phyloP scores from a whole-genome alignment of 2,329 filamentous ascomycete species.

The Huntiella abstrusa region DNA sequence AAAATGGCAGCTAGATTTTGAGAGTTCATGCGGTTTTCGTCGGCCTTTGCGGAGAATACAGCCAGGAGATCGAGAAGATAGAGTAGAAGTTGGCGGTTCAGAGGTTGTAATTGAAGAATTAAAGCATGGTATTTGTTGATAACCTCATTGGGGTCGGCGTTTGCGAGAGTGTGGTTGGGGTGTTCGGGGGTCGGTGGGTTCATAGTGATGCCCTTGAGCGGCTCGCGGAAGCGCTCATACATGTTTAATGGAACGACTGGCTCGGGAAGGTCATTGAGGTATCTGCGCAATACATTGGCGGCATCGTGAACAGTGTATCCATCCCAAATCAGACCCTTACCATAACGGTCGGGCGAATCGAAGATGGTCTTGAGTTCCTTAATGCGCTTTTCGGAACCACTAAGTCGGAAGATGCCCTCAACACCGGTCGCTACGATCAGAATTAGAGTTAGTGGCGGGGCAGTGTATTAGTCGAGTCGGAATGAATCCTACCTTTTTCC shows the following conservation, averaged over 20 bases:
- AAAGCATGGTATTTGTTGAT: conserved; percentile 72
- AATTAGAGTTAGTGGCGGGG: conserved; percentile 14
- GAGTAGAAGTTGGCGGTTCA: conserved; percentile 83
- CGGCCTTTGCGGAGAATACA: conserved; percentile 91
- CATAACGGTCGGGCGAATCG: conserved; percentile 86
- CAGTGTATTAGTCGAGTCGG: neutral
- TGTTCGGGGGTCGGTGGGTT: conserved; percentile 54
- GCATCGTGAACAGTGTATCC: conserved; percentile 98
- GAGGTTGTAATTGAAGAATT: conserved; percentile 78
- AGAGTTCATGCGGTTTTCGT: conserved; percentile 92
- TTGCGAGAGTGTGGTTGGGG: conserved; percentile 49
- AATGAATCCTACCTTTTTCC: conserved; percentile 61
- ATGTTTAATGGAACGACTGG: conserved; percentile 89
- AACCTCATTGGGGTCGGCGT: conserved; percentile 42
- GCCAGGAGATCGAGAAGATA: conserved; percentile 93
- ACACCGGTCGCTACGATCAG: conserved; percentile 60
- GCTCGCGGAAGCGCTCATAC: conserved; percentile 79
- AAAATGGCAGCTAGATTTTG: conserved; percentile 93
- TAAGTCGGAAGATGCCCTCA: conserved; percentile 90
- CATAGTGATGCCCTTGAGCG: conserved; percentile 52
- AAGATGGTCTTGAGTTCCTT: conserved; percentile 87
- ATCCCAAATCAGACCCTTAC: conserved; percentile 91
- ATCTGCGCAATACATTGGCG: conserved; percentile 84
- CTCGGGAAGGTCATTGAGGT: conserved; percentile 89
- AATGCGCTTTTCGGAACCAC: conserved; percentile 92